phyloP scores from a whole-genome alignment of 768 basidiomycete genomes.

The Hortiboletus campestris region DNA sequence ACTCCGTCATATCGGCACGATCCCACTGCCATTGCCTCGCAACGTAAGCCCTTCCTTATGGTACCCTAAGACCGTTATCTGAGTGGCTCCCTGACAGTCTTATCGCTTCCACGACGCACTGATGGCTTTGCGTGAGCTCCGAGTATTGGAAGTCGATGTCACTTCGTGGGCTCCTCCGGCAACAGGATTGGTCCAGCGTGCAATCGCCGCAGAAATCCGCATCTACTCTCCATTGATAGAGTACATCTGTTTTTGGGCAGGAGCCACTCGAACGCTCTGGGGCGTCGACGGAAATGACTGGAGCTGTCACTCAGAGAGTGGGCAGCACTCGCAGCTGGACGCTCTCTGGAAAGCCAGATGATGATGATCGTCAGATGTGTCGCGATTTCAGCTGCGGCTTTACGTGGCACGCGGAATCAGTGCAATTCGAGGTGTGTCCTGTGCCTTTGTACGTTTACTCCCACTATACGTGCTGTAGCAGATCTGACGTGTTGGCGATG shows the following conservation, averaged over 20 bases:
- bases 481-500: slow-evolving; percentile 20
- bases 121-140: slow-evolving; percentile 34
- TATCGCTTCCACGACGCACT: slow-evolving; percentile 34
- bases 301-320: slow-evolving; percentile 26
- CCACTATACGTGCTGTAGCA: slow-evolving; percentile 19
- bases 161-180: slow-evolving; percentile 35
- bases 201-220: slow-evolving; percentile 39
- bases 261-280: slow-evolving; percentile 30
- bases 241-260: slow-evolving; percentile 35
- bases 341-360: slow-evolving; percentile 30
- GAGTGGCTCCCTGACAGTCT: slow-evolving; percentile 26
- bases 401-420: slow-evolving; percentile 26
- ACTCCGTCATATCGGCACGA: slow-evolving; percentile 39
- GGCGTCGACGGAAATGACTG: slow-evolving; percentile 37
- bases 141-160: slow-evolving; percentile 38
- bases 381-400: slow-evolving; percentile 16
- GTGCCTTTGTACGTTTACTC: slow-evolving; percentile 24
- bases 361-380: slow-evolving; percentile 10
- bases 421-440: slow-evolving; percentile 22
- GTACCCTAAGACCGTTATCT: slow-evolving; percentile 18
- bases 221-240: slow-evolving; percentile 37
- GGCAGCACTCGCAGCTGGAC: slow-evolving; percentile 28
- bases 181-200: slow-evolving; percentile 32
- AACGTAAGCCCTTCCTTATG: slow-evolving; percentile 31
- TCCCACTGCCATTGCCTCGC: slow-evolving; percentile 35